Evolutionary conservation across 768 basidiomycete genomes (phyloP), one percentile per base, ranked within the genome.

Genomic region (Lactifluus hygrophoroides): DNA sequence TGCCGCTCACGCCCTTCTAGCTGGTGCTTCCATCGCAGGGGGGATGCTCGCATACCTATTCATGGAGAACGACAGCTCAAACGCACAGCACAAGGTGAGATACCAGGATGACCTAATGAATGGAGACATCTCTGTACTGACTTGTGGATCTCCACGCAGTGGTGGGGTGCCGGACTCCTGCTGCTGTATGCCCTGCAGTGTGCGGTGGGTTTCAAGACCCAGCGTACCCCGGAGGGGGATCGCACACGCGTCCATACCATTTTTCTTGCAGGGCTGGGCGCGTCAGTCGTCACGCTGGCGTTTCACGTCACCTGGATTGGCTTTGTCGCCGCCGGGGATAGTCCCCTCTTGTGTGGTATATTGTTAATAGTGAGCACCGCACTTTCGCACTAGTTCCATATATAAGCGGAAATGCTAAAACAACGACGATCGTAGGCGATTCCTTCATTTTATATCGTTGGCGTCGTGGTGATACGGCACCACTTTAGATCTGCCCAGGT

Each of bases 31-130:
- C 28, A 53, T 61, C 37, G 32, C 21, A 1, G 55, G 44, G 9
- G 60, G 60, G 19, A 34, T 52, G 37, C 30, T 61, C 17, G 51
- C 60, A 3, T 60, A 60, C 14, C 43, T 50, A n/a, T 51, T 60
- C 34, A 60, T 49, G 27, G 48, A 56, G 25, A 6, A 1, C 34
- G 19, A 51, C 14, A 23, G 35, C 25, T 50, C 53, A 10, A 42
- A 8, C 16, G 13, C 1, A 2, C 19, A 43, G 16, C 58, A 60
- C 53, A 49, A 51, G 43, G 58, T 56, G 13, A 44, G 21, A 21
- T 45, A 13, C 23, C 19, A n/a, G 17, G 38, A 42, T 5, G 1
- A 14, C 11, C 2, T 0, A 3, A n/a, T 14, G 2, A 34, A 19
- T 30, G 3, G 10, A n/a, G 13, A 8, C 8, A 34, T 27, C 32